Percentiles rank a stretch among this genome's conserved stretches.
Conservation (phyloP, 139 green algal species). For the Volvox africanus region DNA sequence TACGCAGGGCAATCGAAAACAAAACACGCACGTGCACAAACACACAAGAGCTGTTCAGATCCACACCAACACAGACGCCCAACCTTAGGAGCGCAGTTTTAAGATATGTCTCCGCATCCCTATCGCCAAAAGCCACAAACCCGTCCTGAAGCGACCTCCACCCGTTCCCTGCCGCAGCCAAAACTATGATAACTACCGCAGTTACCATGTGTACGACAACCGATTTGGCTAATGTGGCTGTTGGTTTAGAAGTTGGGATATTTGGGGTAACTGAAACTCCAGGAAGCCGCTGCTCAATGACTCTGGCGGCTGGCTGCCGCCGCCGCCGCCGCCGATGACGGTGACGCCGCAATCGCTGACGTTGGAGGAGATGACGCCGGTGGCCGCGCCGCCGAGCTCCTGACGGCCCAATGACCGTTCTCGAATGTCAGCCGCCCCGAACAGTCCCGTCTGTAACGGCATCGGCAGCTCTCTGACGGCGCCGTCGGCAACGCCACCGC, state of each 20-base stretch:
- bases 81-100: no score
- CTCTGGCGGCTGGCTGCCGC: not conserved
- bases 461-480: not conserved
- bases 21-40: no score
- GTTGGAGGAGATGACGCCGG: not conserved
- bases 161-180: not conserved
- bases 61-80: no score
- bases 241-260: not conserved
- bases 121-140: no score
- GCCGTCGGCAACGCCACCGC: not conserved
- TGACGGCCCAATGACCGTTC: not conserved
- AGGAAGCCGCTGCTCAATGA: slow-evolving; percentile 21
- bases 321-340: not conserved
- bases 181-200: not conserved
- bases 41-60: no score
- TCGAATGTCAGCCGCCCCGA: not conserved
- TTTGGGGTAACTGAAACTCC: slow-evolving; percentile 1
- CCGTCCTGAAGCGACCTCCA: no score
- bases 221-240: not conserved
- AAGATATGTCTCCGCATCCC: no score
- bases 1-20: no score
- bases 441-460: not conserved
- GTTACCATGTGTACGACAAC: not conserved
- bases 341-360: not conserved
- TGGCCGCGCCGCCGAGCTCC: not conserved